These are phyloP conservation scores for Trichophyton mentagrophytes DNA, from an alignment of 2,329 filamentous ascomycete genomes.

Conservation along the genomic window DNA sequence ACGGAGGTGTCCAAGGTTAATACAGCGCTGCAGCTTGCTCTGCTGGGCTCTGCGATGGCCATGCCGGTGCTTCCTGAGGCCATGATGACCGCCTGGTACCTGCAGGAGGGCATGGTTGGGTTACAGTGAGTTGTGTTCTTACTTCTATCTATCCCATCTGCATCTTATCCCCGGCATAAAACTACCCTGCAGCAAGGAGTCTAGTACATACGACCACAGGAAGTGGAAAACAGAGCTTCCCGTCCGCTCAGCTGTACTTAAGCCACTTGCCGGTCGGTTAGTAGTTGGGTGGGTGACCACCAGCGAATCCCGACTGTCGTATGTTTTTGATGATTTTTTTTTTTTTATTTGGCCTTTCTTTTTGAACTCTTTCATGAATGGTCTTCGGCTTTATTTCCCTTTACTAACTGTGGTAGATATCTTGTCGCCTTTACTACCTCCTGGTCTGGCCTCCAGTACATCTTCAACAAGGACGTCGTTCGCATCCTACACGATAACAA, in stretches of 20 bases:
- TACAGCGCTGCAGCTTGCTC: slow-evolving; percentile 75
- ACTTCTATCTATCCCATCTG: slow-evolving; percentile 3
- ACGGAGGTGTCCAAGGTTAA: slow-evolving; percentile 52
- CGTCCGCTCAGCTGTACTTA: not conserved
- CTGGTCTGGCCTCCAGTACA: slow-evolving; percentile 88
- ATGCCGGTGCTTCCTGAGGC: slow-evolving; percentile 55
- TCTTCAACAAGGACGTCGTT: slow-evolving; percentile 81
- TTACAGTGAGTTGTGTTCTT: slow-evolving; percentile 29
- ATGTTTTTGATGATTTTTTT: not conserved
- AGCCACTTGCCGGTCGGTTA: not conserved
- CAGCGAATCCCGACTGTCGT: slow-evolving; percentile 1
- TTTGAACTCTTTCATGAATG: slow-evolving; percentile 1
- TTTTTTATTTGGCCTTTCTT: not conserved
- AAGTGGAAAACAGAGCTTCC: not conserved
- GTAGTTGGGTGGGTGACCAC: not conserved
- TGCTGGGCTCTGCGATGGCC: slow-evolving; percentile 74
- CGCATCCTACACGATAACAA: slow-evolving; percentile 50
- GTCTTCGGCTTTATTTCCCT: not conserved
- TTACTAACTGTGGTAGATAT: slow-evolving; percentile 42
- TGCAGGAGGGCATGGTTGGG: slow-evolving; percentile 48
- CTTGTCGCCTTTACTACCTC: slow-evolving; percentile 78
- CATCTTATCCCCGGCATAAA: not conserved
- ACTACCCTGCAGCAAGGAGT: too few species aligned
- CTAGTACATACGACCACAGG: not conserved
- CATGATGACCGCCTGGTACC: slow-evolving; percentile 42